These are phyloP conservation scores for Allium sativum DNA, from an alignment of 106 monocot genomes.

Conservation along the genomic window DNA sequence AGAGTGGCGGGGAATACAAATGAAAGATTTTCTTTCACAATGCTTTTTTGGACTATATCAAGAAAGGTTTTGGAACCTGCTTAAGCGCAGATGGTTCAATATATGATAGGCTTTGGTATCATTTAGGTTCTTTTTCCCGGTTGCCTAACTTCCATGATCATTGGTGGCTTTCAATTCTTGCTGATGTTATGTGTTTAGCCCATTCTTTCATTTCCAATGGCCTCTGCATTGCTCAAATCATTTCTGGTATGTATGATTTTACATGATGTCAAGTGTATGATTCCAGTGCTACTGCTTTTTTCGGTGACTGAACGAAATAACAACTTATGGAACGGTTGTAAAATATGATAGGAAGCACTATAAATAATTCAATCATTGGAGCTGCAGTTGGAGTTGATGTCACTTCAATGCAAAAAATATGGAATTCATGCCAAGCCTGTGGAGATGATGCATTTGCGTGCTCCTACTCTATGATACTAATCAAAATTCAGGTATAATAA, in stretches of 20 bases:
- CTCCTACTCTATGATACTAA: constrained; percentile 36
- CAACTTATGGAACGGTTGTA: not conserved
- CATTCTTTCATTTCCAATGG: constrained; percentile 31
- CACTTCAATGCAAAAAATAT: constrained; percentile 20
- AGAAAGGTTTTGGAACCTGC: no score
- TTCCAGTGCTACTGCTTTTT: not conserved
- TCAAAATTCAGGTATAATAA: constrained; percentile 30
- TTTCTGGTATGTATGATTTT: constrained; percentile 20
- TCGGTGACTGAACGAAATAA: constrained; percentile 13
- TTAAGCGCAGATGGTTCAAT: no score
- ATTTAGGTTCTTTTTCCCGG: constrained; percentile 34
- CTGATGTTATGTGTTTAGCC: constrained; percentile 41
- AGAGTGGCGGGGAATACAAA: no score
- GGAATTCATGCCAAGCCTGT: constrained; percentile 35
- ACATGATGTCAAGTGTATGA: not conserved
- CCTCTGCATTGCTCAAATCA: constrained; percentile 17
- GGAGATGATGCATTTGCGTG: constrained; percentile 43
- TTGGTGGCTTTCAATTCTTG: constrained; percentile 36
- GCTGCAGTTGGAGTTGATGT: constrained; percentile 17
- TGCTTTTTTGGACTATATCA: no score
- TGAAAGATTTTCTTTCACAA: no score
- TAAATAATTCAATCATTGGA: constrained; percentile 19
- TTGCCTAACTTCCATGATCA: constrained; percentile 43
- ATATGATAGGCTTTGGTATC: constrained; percentile 39
- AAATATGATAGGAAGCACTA: constrained; percentile 12